phyloP scores from a whole-genome alignment of 129 eudicot genomes.

The Escallonia rubra region DNA sequence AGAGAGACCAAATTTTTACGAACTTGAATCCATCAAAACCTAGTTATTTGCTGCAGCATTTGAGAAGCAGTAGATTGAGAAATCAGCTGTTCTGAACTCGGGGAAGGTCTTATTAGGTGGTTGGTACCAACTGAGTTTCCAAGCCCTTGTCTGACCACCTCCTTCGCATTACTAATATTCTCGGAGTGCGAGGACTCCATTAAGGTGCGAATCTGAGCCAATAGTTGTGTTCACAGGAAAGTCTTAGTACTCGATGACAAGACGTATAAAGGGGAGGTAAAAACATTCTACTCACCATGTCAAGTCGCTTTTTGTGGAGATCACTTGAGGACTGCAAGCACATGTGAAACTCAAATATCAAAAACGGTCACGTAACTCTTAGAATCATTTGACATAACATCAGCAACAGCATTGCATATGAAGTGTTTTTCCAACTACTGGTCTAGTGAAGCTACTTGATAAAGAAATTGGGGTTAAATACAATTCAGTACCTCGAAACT shows the following conservation, averaged over 20 bases:
- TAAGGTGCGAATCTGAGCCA: slow-evolving; percentile 55
- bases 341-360: slow-evolving; percentile 11
- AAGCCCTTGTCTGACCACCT: slow-evolving; percentile 35
- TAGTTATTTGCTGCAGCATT: slow-evolving; percentile 53
- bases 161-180: slow-evolving; percentile 33
- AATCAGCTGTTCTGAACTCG: slow-evolving; percentile 68
- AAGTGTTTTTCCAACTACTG: no score
- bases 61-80: slow-evolving; percentile 47
- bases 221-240: slow-evolving; percentile 9
- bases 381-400: not conserved
- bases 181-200: slow-evolving; percentile 59
- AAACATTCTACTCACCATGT: slow-evolving; percentile 44
- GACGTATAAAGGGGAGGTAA: not conserved
- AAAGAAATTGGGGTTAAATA: no score
- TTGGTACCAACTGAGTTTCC: slow-evolving; percentile 45
- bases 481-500: no score
- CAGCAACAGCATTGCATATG: not conserved
- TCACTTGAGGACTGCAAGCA: slow-evolving; percentile 66
- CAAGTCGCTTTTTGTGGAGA: slow-evolving; percentile 70
- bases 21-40: slow-evolving; percentile 26
- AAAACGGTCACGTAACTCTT: not conserved
- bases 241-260: not conserved
- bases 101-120: slow-evolving; percentile 61
- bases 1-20: slow-evolving; percentile 14
- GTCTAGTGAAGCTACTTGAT: no score